Evolutionary conservation across 2,329 filamentous ascomycete genomes (phyloP), one percentile per base, ranked within the genome.

Genomic region (Diaporthe citri): DNA sequence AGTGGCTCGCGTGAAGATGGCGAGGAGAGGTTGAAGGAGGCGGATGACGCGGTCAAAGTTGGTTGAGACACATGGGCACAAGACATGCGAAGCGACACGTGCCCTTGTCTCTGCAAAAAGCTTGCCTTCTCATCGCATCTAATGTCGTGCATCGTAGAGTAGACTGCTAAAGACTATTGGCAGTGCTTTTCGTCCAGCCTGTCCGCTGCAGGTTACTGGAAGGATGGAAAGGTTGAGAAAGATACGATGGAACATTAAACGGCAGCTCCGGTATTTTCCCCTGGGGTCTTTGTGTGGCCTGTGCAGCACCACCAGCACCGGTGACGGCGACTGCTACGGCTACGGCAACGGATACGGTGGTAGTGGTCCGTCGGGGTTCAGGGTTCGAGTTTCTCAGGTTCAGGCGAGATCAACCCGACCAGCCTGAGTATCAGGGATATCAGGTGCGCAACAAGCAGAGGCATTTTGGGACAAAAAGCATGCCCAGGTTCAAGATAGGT

Each of bases 51-150:
- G 48, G 64, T 69, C 51, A 0, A 28, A 41, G 60, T 55, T 69
- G 48, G 60, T 55, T 69, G 48, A 69, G 64, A 69, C 48, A 67
- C 46, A 52, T 10, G 2, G 7, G 48, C 43, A 67, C 62, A 67
- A 69, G 64, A 69, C 64, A 69, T 55, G 64, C 48, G 34, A 52
- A 28, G n/a, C 64, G 13, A 55, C 64, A 69, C 64, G 64, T 69
- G 64, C 48, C 1, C 34, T 22, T 69, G 64, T 55, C 48, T 69
- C 34, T 69, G 46, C 15, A 55, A 22, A 5, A 17, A 39, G 28
- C 31, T 39, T 36, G 41, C 25, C 31, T 51, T 28, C 43, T 51
- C 6, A 3, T 4, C 8, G 25, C 6, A 3, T 3, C 8, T 4
- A 4, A 3, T 8, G 10, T 64, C 9, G 28, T 64, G 25, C 22